Evolutionary conservation across 2,329 filamentous ascomycete genomes (phyloP), one percentile per base, ranked within the genome.

Genomic region (Arthroderma sp.): DNA sequence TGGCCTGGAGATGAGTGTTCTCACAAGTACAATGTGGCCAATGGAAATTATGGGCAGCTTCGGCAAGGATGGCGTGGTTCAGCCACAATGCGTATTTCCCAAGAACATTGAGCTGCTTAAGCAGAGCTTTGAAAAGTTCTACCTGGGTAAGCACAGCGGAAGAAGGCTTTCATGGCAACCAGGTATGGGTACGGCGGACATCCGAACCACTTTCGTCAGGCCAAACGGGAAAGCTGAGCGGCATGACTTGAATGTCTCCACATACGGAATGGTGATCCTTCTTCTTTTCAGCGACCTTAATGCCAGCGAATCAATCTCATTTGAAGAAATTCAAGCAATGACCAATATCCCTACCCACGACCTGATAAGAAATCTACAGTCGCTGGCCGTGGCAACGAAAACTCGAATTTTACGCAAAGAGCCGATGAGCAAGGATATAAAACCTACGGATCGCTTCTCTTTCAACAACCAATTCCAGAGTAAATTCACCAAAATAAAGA

Each of bases 11-110:
- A 82, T 95, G 64, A 86, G 80, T 52, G 82, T 98, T 29, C 74
- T 98, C 34, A 95, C 88, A 0, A 88, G 82, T 53, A 95, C 93
- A 62, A 89, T 86, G 59, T 98, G 91, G 91, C 91, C 91, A 1
- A 78, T 87, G 53, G 88, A 95, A 55, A 78, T 86, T 8, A 87
- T 95, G 79, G 80, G 82, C 5, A 66, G 63, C 28, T 56, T 58
- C 61, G 77, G 48, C 54, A 71, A 60, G 55, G 74, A 66, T 55
- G 74, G 64, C 54, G 74, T 48, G 48, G 59, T 7, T 56, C 45
- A 57, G 4, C 46, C 58, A 1, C 69, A 58, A 42, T 86, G 83
- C 68, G 80, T 77, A 44, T 95, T 83, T 59, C 87, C 89, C 0
- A 63, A 74, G 0, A 78, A 83, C 33, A 77, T 96, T 41, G 77